phyloP scores from a whole-genome alignment of 1,139 yeast genomes.

The Magnusiomyces paraingens region DNA sequence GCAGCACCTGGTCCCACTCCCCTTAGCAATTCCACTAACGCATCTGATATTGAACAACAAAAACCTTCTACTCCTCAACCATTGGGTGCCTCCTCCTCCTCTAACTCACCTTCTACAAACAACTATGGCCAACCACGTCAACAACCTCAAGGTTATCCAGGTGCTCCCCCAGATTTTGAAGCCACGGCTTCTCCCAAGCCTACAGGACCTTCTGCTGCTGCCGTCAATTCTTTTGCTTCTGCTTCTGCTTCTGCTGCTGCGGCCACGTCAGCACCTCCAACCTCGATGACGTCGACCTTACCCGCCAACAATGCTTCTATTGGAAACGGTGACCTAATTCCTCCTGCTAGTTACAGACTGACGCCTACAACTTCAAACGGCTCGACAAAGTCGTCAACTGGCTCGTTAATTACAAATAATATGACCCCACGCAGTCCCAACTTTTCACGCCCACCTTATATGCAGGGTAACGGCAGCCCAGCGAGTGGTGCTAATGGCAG shows the following conservation, averaged over 20 bases:
- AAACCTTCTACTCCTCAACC: neutral
- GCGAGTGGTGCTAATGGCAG: no score
- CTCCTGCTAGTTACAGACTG: neutral
- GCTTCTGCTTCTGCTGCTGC: no score
- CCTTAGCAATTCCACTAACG: neutral
- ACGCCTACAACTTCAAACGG: neutral
- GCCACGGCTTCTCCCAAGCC: neutral
- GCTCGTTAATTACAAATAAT: neutral
- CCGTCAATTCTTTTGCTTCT: no score
- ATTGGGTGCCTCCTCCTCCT: neutral
- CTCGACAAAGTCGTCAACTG: neutral
- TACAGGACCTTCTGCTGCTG: no score
- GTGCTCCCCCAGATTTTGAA: neutral
- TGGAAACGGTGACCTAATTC: neutral
- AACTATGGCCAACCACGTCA: neutral
- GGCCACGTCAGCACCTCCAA: neutral
- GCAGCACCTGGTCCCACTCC: neutral
- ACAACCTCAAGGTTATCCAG: neutral
- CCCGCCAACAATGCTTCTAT: neutral
- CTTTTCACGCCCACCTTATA: slow-evolving; percentile 7
- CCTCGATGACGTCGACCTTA: neutral
- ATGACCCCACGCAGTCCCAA: slow-evolving; percentile 1
- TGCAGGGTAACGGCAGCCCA: neutral
- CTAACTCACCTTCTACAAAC: neutral
- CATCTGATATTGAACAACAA: neutral